Evolutionary conservation across 1,284 basidiomycete genomes (phyloP), one percentile per base, ranked within the genome.

Genomic region (Leccinum insigne): DNA sequence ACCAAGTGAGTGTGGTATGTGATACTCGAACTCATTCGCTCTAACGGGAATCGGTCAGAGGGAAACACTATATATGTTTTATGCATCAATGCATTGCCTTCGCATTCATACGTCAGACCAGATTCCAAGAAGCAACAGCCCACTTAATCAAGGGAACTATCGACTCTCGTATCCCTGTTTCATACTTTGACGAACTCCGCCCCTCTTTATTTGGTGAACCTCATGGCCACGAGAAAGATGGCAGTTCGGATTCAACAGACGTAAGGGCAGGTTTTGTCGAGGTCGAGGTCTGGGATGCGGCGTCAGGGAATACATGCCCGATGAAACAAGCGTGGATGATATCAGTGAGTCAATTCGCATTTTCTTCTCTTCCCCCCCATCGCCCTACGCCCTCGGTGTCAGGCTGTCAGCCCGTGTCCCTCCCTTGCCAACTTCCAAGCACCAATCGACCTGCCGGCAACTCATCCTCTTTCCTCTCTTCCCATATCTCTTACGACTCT

Each of bases 71-170:
- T 35, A 35, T 93, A 52, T 81, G 81, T 68, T 95, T 94, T 73
- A 83, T 93, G 47, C 91, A 91, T 73, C 91, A 93, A 73, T 85
- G 87, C 59, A 84, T 94, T 65, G 93, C 90, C 21, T 92, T 92
- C 73, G 85, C 87, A 75, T 87, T 86, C 68, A 82, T 95, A 69
- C 75, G 79, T 18, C 88, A 92, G 74, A 93, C 91, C 0, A 79
- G 85, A 35, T 95, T 95, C 73, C 86, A 89, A 69, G 89, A 93
- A 67, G 93, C 92, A 2, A 89, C 89, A n/a, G 82, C 83, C 68
- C 82, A 91, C 69, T 82, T 95, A 64, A 86, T 90, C 71, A 82
- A 85, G 63, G 91, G 92, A 32, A 82, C 87, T 40, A 78, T 91
- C 16, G 93, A 95, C 73, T 92, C 93, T 0, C 85, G 93, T 13